These are phyloP conservation scores for Gardenia jasminoides DNA, from an alignment of 257 asterid species.

Conservation along the genomic window DNA sequence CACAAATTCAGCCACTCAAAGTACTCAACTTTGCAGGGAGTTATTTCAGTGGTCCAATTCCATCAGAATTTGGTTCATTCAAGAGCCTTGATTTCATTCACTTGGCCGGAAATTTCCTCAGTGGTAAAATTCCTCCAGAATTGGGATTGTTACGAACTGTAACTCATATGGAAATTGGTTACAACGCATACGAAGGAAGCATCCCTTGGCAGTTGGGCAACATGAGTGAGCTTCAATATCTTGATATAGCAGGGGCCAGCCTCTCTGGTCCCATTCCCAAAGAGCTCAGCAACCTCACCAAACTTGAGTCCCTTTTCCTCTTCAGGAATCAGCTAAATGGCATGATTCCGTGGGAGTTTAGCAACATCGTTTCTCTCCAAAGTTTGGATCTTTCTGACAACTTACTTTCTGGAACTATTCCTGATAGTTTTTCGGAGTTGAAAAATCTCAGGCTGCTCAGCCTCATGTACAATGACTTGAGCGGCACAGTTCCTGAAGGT, in stretches of 20 bases:
- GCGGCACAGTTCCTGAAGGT: slow-evolving; percentile 76
- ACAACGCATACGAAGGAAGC: slow-evolving; percentile 67
- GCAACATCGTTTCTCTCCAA: slow-evolving; percentile 51
- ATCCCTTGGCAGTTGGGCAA: slow-evolving; percentile 92
- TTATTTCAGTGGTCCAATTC: slow-evolving; percentile 84
- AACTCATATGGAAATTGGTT: slow-evolving; percentile 95
- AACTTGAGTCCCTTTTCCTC: slow-evolving; percentile 77
- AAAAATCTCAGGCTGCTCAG: slow-evolving; percentile 69
- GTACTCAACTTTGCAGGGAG: slow-evolving; percentile 93
- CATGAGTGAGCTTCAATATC: slow-evolving; percentile 68
- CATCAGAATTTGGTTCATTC: slow-evolving; percentile 73
- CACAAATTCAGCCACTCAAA: slow-evolving; percentile 48
- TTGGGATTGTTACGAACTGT: slow-evolving; percentile 58
- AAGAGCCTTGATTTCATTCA: slow-evolving; percentile 67
- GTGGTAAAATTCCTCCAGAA: slow-evolving; percentile 68
- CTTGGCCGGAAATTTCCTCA: slow-evolving; percentile 77
- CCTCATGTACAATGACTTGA: slow-evolving; percentile 80
- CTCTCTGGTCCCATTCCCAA: slow-evolving; percentile 76
- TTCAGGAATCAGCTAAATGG: slow-evolving; percentile 73
- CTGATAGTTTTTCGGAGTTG: slow-evolving; percentile 74
- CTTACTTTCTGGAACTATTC: slow-evolving; percentile 68
- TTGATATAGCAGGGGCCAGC: slow-evolving; percentile 88
- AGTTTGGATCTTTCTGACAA: slow-evolving; percentile 99
- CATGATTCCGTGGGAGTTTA: slow-evolving; percentile 58
- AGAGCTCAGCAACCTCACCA: slow-evolving; percentile 64